Conservation (phyloP, 768 basidiomycete species). For the Mycena epipterygia region DNA sequence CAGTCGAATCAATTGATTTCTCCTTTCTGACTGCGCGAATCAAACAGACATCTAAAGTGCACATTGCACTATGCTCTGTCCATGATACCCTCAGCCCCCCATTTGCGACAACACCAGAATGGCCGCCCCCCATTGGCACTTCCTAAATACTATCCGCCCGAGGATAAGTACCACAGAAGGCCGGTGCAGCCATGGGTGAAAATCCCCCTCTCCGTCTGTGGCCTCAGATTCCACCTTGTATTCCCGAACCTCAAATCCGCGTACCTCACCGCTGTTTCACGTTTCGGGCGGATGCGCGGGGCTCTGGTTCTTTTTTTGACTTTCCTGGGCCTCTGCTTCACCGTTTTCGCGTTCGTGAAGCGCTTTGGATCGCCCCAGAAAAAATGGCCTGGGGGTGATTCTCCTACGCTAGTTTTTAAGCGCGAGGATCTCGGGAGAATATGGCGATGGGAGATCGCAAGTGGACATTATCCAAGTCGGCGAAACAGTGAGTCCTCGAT, state of each 20-base stretch:
- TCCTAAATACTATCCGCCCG: constrained; percentile 25
- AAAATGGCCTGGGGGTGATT: constrained; percentile 73
- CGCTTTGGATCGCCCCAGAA: constrained; percentile 73
- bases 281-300: constrained; percentile 56
- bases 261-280: background rate
- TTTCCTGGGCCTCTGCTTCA: constrained; percentile 62
- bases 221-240: constrained; percentile 17
- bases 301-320: constrained; percentile 64
- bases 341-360: constrained; percentile 71
- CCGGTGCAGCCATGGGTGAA: constrained; percentile 27
- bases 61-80: background rate
- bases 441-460: constrained; percentile 96
- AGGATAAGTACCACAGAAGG: constrained; percentile 32
- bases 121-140: constrained; percentile 23
- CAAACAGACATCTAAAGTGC: no score
- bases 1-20: no score
- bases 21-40: no score
- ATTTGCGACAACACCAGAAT: constrained; percentile 20
- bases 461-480: constrained; percentile 94
- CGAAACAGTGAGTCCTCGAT: constrained; percentile 69
- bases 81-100: constrained; percentile 24
- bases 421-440: constrained; percentile 88
- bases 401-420: constrained; percentile 80
- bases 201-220: constrained; percentile 23
- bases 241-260: constrained; percentile 22